Percentiles rank a stretch among this genome's conserved stretches.
Evolutionary conservation across 257 asterid species (phyloP).

Genomic region (Nicotiana undulata): DNA sequence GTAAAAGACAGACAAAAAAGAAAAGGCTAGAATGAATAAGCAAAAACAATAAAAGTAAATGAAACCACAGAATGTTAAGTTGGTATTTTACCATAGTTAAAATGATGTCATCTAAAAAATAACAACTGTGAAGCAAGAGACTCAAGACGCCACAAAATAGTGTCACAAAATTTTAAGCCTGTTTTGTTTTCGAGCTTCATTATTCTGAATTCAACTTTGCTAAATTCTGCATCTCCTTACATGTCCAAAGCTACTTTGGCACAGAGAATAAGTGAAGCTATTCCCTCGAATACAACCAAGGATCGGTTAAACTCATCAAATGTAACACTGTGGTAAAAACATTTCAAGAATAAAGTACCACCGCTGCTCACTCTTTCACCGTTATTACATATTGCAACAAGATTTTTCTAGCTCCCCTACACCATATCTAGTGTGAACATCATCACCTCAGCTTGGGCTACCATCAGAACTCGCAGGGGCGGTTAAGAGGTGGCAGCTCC

Average conservation of each 20-base stretch:
- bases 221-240: neutral
- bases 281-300: neutral
- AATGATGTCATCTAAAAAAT: neutral
- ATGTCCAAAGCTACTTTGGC: neutral
- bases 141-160: neutral
- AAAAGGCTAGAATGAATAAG: neutral
- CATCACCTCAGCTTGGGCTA: neutral
- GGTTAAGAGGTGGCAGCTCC: neutral
- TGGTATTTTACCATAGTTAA: neutral
- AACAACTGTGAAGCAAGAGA: neutral
- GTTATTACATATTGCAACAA: neutral
- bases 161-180: neutral
- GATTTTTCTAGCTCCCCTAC: neutral
- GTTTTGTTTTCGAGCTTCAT: neutral
- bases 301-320: neutral
- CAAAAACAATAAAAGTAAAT: neutral
- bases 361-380: neutral
- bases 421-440: neutral
- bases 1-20: neutral
- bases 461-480: neutral
- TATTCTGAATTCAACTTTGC: neutral
- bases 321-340: neutral
- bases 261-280: neutral
- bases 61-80: neutral
- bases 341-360: neutral